phyloP scores from a whole-genome alignment of 2,329 filamentous ascomycete genomes.

The Colletotrichum cordylinicola region DNA sequence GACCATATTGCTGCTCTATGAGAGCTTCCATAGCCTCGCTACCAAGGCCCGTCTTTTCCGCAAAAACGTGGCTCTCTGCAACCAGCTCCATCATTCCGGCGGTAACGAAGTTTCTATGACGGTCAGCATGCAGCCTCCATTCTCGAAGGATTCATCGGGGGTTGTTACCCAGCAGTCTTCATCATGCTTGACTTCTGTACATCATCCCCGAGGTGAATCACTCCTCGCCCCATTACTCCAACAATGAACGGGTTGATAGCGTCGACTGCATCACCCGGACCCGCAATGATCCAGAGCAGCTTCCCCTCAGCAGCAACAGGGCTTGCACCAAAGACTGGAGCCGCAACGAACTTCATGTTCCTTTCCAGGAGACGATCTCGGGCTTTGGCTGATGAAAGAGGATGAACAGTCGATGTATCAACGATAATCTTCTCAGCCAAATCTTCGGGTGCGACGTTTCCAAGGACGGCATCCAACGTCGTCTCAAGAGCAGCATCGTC shows the following conservation, averaged over 20 bases:
- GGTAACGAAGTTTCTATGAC: conserved; percentile 51
- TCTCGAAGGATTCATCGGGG: not conserved
- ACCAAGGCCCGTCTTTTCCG: conserved; percentile 48
- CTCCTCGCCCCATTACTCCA: conserved; percentile 45
- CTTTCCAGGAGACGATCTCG: conserved; percentile 30
- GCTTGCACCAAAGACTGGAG: conserved; percentile 57
- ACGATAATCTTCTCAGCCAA: conserved; percentile 46
- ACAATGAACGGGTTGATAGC: conserved; percentile 42
- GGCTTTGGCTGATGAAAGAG: conserved; percentile 40
- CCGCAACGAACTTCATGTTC: conserved; percentile 44
- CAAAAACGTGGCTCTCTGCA: conserved; percentile 54
- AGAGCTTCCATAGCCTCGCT: conserved; percentile 46
- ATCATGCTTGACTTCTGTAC: conserved; percentile 49
- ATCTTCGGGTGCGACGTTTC: conserved; percentile 1
- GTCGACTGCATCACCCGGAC: conserved; percentile 38
- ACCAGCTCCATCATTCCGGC: conserved; percentile 55
- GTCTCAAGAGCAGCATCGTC: conserved; percentile 44
- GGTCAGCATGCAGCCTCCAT: not conserved
- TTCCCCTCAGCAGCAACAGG: conserved; percentile 51
- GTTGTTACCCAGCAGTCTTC: conserved; percentile 50
- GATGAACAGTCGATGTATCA: conserved; percentile 58
- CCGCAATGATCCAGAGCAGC: conserved; percentile 52
- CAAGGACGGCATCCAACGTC: conserved; percentile 35
- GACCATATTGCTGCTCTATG: conserved; percentile 44
- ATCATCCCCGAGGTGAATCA: conserved; percentile 48